Evolutionary conservation across 257 asterid genomes (phyloP).

Genomic region (Jacaranda mimosifolia): DNA sequence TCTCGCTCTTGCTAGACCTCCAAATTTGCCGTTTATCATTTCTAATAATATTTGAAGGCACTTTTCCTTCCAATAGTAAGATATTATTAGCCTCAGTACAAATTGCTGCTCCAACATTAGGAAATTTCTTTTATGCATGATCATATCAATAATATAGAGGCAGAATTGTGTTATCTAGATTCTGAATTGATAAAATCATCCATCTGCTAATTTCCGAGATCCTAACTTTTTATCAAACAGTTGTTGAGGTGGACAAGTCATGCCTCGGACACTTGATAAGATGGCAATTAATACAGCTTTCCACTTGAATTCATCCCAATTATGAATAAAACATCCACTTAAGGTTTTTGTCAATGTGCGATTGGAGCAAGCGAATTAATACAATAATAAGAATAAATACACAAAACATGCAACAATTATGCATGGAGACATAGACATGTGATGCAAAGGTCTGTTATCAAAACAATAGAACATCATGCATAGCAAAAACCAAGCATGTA

Average conservation of each 20-base stretch:
- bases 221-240: not conserved
- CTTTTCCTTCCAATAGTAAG: not conserved
- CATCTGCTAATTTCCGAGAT: not conserved
- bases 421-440: not conserved
- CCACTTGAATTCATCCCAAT: not conserved
- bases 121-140: not conserved
- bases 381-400: not conserved
- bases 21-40: slow-evolving; percentile 3
- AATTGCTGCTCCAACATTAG: not conserved
- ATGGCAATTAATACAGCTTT: not conserved
- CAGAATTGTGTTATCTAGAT: not conserved
- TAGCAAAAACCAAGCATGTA: slow-evolving; percentile 5
- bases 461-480: not conserved
- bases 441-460: slow-evolving; percentile 16
- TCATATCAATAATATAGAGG: not conserved
- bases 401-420: not conserved
- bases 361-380: not conserved
- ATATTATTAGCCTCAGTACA: not conserved
- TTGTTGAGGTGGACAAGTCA: not conserved
- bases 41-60: not conserved
- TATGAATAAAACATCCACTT: not conserved
- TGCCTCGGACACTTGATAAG: not conserved
- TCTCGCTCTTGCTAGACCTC: slow-evolving; percentile 3
- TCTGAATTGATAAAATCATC: not conserved
- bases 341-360: slow-evolving; percentile 1